Percentiles rank a stretch among this genome's conserved stretches.
Conservation (phyloP, 2,329 filamentous ascomycete genomes). For the Colletotrichum theobromicola region DNA sequence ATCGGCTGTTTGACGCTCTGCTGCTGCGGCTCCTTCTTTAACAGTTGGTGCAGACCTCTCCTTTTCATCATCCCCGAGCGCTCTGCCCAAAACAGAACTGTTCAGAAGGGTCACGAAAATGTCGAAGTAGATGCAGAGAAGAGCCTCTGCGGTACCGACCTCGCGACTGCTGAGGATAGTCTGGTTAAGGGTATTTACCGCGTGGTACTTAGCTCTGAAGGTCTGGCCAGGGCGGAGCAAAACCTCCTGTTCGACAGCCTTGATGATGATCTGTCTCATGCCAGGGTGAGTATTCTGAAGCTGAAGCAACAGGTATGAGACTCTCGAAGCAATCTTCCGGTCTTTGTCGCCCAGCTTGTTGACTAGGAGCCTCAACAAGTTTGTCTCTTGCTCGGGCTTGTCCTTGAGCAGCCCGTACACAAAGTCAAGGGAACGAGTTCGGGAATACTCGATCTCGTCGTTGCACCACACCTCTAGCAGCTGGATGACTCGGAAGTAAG, state of each 20-base stretch:
- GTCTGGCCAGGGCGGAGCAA: conserved; percentile 88
- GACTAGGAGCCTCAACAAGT: conserved; percentile 86
- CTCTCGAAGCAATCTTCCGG: conserved; percentile 92
- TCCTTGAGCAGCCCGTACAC: conserved; percentile 91
- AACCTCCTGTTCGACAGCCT: conserved; percentile 84
- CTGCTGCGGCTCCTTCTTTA: conserved; percentile 20
- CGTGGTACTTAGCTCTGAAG: conserved; percentile 90
- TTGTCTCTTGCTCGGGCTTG: conserved; percentile 97
- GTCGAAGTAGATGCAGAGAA: conserved; percentile 91
- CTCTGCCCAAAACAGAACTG: conserved; percentile 11
- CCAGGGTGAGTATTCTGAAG: conserved; percentile 86
- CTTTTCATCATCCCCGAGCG: not conserved
- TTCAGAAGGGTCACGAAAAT: conserved; percentile 86
- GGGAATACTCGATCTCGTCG: conserved; percentile 93
- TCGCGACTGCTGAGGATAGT: conserved; percentile 89
- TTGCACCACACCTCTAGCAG: conserved; percentile 91
- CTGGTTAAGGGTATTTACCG: conserved; percentile 95
- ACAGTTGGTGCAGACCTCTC: not conserved
- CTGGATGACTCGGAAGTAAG: conserved; percentile 93
- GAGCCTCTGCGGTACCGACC: conserved; percentile 76
- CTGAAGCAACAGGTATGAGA: conserved; percentile 93
- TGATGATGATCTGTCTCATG: conserved; percentile 91
- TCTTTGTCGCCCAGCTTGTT: conserved; percentile 97
- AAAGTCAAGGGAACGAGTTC: conserved; percentile 86
- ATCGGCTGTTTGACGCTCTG: conserved; percentile 77